These are phyloP conservation scores for Theobroma cacao DNA, from an alignment of 345 rosid species.

Conservation along the genomic window DNA sequence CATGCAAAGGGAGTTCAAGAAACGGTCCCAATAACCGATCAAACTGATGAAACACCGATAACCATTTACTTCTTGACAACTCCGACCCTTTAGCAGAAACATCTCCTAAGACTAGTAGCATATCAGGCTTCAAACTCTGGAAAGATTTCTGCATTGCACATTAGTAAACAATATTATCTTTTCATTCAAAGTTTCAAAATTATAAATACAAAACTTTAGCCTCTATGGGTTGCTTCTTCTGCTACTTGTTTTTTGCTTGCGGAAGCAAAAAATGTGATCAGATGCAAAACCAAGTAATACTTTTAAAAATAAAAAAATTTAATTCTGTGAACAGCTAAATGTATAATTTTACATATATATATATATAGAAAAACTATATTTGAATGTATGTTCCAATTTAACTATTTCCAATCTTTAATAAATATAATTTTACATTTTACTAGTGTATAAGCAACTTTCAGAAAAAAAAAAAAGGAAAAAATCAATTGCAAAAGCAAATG, in stretches of 20 bases:
- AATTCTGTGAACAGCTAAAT: not conserved
- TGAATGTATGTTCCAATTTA: not conserved
- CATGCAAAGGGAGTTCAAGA: constrained; percentile 53
- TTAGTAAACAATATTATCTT: not conserved
- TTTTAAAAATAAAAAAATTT: not conserved
- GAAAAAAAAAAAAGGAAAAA: not conserved
- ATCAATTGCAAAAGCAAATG: not conserved
- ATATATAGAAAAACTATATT: not conserved
- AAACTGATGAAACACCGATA: constrained; percentile 45
- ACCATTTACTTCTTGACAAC: constrained; percentile 41
- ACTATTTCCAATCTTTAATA: not conserved
- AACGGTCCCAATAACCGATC: constrained; percentile 43
- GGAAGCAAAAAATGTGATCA: not conserved
- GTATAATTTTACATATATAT: not conserved
- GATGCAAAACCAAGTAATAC: not conserved
- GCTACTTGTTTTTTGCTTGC: not conserved
- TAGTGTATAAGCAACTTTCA: not conserved
- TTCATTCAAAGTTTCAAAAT: not conserved
- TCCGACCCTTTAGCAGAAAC: constrained; percentile 49
- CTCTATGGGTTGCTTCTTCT: not conserved
- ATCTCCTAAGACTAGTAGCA: constrained; percentile 64
- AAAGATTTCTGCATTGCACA: constrained; percentile 52
- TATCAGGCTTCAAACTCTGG: constrained; percentile 51
- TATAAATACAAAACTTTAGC: not conserved
- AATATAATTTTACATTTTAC: not conserved